Evolutionary conservation across 768 basidiomycete genomes (phyloP), one percentile per base, ranked within the genome.

Genomic region (Strobilomyces dryophilus): DNA sequence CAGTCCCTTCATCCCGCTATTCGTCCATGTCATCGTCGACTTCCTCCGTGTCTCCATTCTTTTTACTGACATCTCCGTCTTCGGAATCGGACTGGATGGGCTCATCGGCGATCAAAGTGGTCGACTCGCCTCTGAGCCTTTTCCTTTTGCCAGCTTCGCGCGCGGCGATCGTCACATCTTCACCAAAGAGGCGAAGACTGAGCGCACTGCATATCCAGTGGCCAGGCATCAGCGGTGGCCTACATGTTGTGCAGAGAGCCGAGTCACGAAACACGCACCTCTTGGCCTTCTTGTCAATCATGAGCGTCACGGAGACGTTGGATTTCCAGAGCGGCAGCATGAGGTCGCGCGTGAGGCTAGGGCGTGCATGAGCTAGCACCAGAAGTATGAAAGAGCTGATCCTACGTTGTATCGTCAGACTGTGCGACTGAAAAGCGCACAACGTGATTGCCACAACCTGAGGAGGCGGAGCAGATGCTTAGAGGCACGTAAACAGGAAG

Each of bases 241-340:
- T 31, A 10, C 27, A 21, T 12, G 9, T 17, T 7, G 12, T 8
- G 1, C 20, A 35, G 32, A 47, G 24, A 8, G 8, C 5, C 29
- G 8, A 5, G 9, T 34, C 15, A 12, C 17, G 10, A 32, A 31
- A 66, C 7, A 39, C 75, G 11, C 41, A 92, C 95, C 88, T 92
- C 73, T 98, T 98, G 24, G 93, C 91, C 64, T 89, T 89, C 71
- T 98, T 99, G 72, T 98, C 94, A 49, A 97, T 84, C 92, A 98
- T 93, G 53, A 98, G 76, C 0, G 87, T 83, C 48, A 95, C 66
- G 0, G 93, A 95, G 12, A 84, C 82, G 53, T 86, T 87, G 2
- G 92, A 93, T 71, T 91, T 94, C 97, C 95, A 98, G 47, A 98
- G 79, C 0, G 97, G 95, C n/a, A 98, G 73, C n/a, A 87, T 69